phyloP scores from a whole-genome alignment of 2,329 filamentous ascomycete species.

The Trichocomaceae sp. region DNA sequence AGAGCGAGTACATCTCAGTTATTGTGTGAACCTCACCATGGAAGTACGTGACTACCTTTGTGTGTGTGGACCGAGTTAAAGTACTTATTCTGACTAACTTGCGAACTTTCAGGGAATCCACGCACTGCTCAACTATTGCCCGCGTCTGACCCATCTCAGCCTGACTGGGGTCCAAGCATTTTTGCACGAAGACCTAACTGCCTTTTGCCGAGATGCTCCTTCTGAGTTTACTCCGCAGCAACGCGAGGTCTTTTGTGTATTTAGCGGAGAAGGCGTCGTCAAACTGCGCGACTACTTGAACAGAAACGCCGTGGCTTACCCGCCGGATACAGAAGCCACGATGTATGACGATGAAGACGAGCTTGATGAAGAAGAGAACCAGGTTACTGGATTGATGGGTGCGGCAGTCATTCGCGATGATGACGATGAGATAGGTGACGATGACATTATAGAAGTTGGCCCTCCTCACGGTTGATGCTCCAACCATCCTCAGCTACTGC shows the following conservation, averaged over 20 bases:
- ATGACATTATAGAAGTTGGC: slow-evolving; percentile 27
- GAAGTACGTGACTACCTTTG: slow-evolving; percentile 51
- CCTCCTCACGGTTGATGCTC: slow-evolving; percentile 26
- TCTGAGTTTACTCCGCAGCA: slow-evolving; percentile 92
- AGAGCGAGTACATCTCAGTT: slow-evolving; percentile 92
- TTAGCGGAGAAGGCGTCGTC: slow-evolving; percentile 78
- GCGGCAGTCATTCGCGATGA: slow-evolving; percentile 38
- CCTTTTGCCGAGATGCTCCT: slow-evolving; percentile 81
- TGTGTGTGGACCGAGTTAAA: not conserved
- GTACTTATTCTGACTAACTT: slow-evolving; percentile 24
- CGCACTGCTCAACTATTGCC: slow-evolving; percentile 80
- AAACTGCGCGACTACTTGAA: slow-evolving; percentile 75
- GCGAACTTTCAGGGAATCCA: slow-evolving; percentile 66
- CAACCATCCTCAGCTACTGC: not conserved
- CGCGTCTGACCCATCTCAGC: slow-evolving; percentile 85
- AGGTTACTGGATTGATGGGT: slow-evolving; percentile 37
- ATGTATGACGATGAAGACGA: slow-evolving; percentile 42
- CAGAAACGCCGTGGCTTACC: slow-evolving; percentile 27
- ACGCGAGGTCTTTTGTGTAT: slow-evolving; percentile 93
- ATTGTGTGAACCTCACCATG: slow-evolving; percentile 79
- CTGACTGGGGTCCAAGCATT: slow-evolving; percentile 92
- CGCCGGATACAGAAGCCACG: slow-evolving; percentile 32
- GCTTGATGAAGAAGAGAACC: slow-evolving; percentile 38
- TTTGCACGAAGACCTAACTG: slow-evolving; percentile 72
- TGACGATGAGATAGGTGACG: slow-evolving; percentile 24